A percentile compares a stretch with the other conserved stretches of the same genome.
These are phyloP conservation scores for Dictyostelium firmibasis DNA, from an alignment of 78 protist species.

Conservation along the genomic window DNA sequence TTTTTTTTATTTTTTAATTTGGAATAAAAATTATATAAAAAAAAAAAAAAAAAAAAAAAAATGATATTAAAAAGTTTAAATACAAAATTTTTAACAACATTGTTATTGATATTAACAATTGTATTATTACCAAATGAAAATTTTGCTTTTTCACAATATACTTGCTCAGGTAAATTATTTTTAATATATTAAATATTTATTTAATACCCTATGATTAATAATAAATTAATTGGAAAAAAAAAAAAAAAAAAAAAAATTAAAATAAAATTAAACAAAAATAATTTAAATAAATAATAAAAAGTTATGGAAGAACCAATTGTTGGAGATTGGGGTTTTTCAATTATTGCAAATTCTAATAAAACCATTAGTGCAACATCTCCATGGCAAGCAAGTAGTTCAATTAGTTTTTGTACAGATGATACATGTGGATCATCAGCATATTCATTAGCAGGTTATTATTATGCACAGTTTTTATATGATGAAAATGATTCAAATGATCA, in stretches of 20 bases:
- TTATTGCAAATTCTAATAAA: neutral
- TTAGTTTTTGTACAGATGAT: slow-evolving; percentile 59
- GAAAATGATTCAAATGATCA: neutral
- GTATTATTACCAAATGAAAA: neutral
- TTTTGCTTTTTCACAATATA: neutral
- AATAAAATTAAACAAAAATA: neutral
- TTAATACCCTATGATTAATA: no score
- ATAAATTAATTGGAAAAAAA: neutral
- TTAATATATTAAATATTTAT: no score
- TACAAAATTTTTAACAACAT: neutral
- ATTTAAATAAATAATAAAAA: neutral
- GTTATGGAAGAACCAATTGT: slow-evolving; percentile 20
- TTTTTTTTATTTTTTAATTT: neutral
- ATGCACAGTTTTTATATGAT: slow-evolving; percentile 8
- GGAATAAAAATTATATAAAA: no score
- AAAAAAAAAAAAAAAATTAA: neutral
- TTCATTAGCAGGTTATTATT: slow-evolving; percentile 35
- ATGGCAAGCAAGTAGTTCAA: neutral
- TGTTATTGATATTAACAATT: neutral
- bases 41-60: neutral
- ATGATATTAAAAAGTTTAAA: neutral
- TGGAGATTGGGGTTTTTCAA: slow-evolving; percentile 36
- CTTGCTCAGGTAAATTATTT: neutral
- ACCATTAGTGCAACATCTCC: neutral
- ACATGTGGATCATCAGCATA: slow-evolving; percentile 33